phyloP scores from a whole-genome alignment of 2,329 filamentous ascomycete species.

The Pestalotiopsis sp. region DNA sequence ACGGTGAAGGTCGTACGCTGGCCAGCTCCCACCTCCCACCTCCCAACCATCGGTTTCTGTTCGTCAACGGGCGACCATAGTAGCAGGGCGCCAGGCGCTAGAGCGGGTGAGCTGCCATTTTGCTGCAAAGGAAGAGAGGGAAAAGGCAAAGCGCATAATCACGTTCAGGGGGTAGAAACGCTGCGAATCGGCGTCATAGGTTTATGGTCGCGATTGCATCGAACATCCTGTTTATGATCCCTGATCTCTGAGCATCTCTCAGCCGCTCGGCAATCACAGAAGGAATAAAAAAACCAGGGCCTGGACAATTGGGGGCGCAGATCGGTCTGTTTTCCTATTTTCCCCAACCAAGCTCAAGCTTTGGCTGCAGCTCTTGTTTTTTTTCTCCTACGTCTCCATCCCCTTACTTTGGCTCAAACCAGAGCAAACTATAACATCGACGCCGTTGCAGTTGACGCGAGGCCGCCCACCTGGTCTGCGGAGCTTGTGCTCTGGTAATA shows the following conservation, averaged over 20 bases:
- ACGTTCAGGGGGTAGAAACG: neutral
- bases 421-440: neutral
- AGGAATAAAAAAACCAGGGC: neutral
- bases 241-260: neutral
- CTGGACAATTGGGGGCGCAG: constrained; percentile 19
- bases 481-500: too few species aligned
- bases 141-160: neutral
- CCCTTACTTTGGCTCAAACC: neutral
- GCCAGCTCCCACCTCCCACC: neutral
- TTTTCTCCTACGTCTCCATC: neutral
- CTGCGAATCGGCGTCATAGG: constrained; percentile 6
- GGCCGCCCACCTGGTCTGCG: neutral
- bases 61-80: neutral
- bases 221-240: neutral
- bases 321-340: constrained; percentile 1
- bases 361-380: neutral
- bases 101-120: neutral
- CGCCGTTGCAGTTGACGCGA: neutral
- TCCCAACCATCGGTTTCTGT: neutral
- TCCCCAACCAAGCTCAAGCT: neutral
- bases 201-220: neutral
- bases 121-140: neutral
- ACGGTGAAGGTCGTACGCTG: neutral
- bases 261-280: constrained; percentile 7
- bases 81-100: neutral